phyloP scores from a whole-genome alignment of 768 basidiomycete species.

The Tricholoma sp. region DNA sequence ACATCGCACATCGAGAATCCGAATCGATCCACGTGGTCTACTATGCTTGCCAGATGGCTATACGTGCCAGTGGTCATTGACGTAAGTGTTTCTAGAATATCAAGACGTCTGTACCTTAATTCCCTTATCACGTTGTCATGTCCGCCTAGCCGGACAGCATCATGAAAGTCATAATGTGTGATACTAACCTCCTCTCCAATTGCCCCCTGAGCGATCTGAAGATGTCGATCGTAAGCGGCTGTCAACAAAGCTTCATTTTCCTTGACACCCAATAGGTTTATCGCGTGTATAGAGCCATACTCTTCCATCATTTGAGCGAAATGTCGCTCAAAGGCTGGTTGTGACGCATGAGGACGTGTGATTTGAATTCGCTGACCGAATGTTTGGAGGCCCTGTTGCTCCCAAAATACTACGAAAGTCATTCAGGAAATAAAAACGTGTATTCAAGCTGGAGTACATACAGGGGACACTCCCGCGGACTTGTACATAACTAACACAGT shows the following conservation, averaged over 20 bases:
- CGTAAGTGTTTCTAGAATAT: neutral
- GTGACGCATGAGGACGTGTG: conserved; percentile 91
- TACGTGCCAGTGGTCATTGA: neutral
- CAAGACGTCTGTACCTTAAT: conserved; percentile 44
- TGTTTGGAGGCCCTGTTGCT: conserved; percentile 93
- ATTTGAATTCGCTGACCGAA: conserved; percentile 95
- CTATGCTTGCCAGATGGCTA: conserved; percentile 42
- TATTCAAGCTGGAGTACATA: conserved; percentile 40
- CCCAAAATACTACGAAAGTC: conserved; percentile 83
- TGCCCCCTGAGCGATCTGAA: conserved; percentile 57
- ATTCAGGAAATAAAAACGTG: conserved; percentile 9
- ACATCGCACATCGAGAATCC: conserved; percentile 83
- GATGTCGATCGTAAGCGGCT: conserved; percentile 75
- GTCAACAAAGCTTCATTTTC: conserved; percentile 90
- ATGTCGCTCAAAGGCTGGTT: conserved; percentile 96
- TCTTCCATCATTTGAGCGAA: conserved; percentile 82
- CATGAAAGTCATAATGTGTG: conserved; percentile 94
- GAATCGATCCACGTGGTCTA: conserved; percentile 67
- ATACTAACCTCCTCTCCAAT: conserved; percentile 70
- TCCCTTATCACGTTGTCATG: conserved; percentile 84
- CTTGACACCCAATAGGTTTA: conserved; percentile 88
- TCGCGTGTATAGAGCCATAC: conserved; percentile 79
- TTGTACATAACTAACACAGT: conserved; percentile 90
- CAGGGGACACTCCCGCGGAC: conserved; percentile 93
- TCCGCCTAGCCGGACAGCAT: conserved; percentile 70